These are phyloP conservation scores for Alternaria sp. DNA, from an alignment of 2,329 filamentous ascomycete species.

Conservation along the genomic window DNA sequence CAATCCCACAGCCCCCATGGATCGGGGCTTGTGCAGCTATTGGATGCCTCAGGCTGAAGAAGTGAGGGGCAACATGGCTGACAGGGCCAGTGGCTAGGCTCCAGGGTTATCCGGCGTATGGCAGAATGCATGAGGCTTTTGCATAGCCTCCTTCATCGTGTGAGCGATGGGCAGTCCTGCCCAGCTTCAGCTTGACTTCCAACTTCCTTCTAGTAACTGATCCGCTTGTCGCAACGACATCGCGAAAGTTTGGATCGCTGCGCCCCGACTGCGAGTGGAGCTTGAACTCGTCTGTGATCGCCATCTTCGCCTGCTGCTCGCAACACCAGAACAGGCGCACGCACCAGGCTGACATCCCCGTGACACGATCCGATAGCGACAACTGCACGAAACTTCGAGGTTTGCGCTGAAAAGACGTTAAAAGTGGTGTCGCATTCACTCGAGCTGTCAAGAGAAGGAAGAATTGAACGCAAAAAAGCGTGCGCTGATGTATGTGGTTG, in stretches of 20 bases:
- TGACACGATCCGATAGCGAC: slow-evolving; percentile 21
- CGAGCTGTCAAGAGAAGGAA: slow-evolving; percentile 16
- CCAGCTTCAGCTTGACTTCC: slow-evolving; percentile 23
- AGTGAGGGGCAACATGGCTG: slow-evolving; percentile 28
- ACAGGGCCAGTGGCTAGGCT: slow-evolving; percentile 27
- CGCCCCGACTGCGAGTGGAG: slow-evolving; percentile 27
- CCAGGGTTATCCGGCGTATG: slow-evolving; percentile 16
- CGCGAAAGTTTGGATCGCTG: slow-evolving; percentile 23
- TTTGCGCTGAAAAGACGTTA: slow-evolving; percentile 12
- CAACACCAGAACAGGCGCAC: slow-evolving; percentile 24
- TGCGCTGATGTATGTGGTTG: slow-evolving; percentile 45
- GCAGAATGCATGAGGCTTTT: slow-evolving; percentile 9
- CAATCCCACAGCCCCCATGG: slow-evolving; percentile 29
- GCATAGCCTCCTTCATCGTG: slow-evolving; percentile 35
- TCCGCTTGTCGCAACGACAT: slow-evolving; percentile 27
- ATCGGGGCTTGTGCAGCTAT: slow-evolving; percentile 15
- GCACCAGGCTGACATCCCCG: slow-evolving; percentile 30
- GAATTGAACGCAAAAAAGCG: slow-evolving; percentile 20
- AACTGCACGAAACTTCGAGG: slow-evolving; percentile 10
- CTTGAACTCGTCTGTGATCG: slow-evolving; percentile 22
- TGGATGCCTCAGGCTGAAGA: slow-evolving; percentile 27
- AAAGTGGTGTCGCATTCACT: slow-evolving; percentile 29
- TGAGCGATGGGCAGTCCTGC: slow-evolving; percentile 9
- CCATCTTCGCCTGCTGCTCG: slow-evolving; percentile 18
- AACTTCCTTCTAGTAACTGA: slow-evolving; percentile 25